A percentile compares a stretch with the other conserved stretches of the same genome.
Evolutionary conservation across 331 rosid species (phyloP).

Genomic region (Rhamnella rubrinervis): DNA sequence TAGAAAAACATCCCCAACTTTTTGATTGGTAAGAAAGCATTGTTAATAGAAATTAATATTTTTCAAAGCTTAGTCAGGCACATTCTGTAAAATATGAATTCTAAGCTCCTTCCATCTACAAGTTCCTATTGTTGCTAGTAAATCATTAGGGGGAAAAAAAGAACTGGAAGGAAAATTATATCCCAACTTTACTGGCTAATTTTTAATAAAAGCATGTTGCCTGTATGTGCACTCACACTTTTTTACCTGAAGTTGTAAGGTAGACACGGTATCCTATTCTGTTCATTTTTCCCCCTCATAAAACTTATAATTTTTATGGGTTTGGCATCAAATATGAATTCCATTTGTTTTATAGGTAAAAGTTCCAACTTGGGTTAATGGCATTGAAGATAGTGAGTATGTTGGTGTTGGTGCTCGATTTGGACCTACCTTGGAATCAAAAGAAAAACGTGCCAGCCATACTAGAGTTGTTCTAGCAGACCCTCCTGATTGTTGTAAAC

Average conservation of each 20-base stretch:
- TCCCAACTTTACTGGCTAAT: too few species aligned
- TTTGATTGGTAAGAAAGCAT: too few species aligned
- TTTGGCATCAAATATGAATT: constrained; percentile 7
- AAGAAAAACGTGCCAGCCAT: constrained; percentile 82
- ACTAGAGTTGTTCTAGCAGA: constrained; percentile 89
- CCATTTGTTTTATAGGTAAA: constrained; percentile 58
- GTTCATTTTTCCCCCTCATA: background rate
- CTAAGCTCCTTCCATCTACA: too few species aligned
- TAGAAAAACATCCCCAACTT: too few species aligned
- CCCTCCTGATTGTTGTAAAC: constrained; percentile 94
- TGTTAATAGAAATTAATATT: too few species aligned
- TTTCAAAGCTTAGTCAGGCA: too few species aligned
- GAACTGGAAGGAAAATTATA: too few species aligned
- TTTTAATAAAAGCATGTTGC: too few species aligned
- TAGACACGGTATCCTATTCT: constrained; percentile 7
- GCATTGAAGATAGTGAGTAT: constrained; percentile 58
- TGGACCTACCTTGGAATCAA: constrained; percentile 85
- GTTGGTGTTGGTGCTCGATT: constrained; percentile 98
- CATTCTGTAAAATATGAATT: too few species aligned
- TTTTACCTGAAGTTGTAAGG: constrained; percentile 2
- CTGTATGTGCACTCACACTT: too few species aligned
- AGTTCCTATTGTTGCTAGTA: too few species aligned
- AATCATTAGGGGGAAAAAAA: too few species aligned
- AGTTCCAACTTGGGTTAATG: constrained; percentile 85
- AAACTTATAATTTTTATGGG: background rate